Percentiles rank a stretch among this genome's conserved stretches.
These are phyloP conservation scores for Puccinia novopanici DNA, from an alignment of 1,284 basidiomycete species.

Conservation along the genomic window DNA sequence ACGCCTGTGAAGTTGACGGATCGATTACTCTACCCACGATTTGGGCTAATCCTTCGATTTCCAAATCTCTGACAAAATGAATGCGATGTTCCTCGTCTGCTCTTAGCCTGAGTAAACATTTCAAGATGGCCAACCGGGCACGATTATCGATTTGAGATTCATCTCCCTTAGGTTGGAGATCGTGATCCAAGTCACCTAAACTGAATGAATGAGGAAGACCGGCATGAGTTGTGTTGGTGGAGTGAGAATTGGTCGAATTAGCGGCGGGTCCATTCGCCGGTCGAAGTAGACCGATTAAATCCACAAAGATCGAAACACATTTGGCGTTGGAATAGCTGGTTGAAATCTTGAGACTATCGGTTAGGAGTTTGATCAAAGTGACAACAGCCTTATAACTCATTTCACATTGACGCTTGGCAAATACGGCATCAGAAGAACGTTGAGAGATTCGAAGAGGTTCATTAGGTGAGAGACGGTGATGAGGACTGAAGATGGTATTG, in stretches of 20 bases:
- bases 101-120: conserved; percentile 84
- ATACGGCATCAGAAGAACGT: conserved; percentile 60
- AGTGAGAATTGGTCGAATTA: conserved; percentile 20
- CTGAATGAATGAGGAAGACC: conserved; percentile 49
- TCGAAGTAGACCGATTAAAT: conserved; percentile 37
- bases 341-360: conserved; percentile 53
- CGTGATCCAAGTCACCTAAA: conserved; percentile 51
- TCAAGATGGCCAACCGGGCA: conserved; percentile 73
- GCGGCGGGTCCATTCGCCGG: conserved; percentile 26
- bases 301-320: conserved; percentile 51
- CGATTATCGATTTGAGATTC: conserved; percentile 57
- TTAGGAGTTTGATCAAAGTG: conserved; percentile 53
- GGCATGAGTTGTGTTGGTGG: conserved; percentile 21
- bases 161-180: conserved; percentile 51
- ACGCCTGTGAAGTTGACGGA: conserved; percentile 10
- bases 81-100: conserved; percentile 88
- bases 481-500: conserved; percentile 67
- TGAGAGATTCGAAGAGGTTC: conserved; percentile 60
- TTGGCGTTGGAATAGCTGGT: conserved; percentile 46
- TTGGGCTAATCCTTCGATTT: conserved; percentile 61
- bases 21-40: conserved; percentile 57
- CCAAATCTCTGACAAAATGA: conserved; percentile 66
- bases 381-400: conserved; percentile 51
- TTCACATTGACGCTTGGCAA: conserved; percentile 42
- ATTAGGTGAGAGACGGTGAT: conserved; percentile 54